phyloP scores from a whole-genome alignment of 139 green algal genomes.

The Pleodorina starrii region DNA sequence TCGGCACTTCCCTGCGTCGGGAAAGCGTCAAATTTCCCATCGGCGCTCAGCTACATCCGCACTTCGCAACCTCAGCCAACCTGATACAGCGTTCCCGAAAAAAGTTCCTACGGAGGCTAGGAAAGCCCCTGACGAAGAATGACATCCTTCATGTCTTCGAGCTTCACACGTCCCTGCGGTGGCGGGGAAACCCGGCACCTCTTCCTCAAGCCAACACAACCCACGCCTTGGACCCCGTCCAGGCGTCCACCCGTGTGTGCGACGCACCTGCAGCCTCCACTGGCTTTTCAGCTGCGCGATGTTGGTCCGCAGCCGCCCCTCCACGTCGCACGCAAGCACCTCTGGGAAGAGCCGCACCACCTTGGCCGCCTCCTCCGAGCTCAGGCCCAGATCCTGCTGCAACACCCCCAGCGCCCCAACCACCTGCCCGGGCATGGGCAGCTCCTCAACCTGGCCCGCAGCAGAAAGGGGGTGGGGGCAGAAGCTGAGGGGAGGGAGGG shows the following conservation, averaged over 20 bases:
- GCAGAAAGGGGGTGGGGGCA: not conserved
- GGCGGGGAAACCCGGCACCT: no score
- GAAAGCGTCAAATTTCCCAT: no score
- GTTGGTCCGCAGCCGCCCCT: constrained; percentile 58
- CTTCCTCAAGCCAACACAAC: no score
- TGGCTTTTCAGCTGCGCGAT: constrained; percentile 62
- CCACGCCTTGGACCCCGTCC: no score
- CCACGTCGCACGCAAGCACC: constrained; percentile 62
- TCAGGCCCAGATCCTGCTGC: constrained; percentile 52
- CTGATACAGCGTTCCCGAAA: no score
- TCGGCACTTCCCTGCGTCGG: no score
- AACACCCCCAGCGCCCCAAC: constrained; percentile 52
- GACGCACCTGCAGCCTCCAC: constrained; percentile 63
- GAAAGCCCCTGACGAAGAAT: no score
- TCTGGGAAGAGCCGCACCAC: constrained; percentile 66
- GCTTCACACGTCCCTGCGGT: no score
- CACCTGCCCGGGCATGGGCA: constrained; percentile 42
- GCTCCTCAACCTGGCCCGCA: constrained; percentile 44
- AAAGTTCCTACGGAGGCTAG: no score
- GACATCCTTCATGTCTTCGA: no score
- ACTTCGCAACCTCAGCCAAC: no score
- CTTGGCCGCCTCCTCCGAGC: constrained; percentile 17
- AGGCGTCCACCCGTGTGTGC: not conserved
- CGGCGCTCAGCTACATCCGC: no score
- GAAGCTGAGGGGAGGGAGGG: not conserved